Conservation (phyloP, 1,284 basidiomycete species). For the Crucibulum parvulum region DNA sequence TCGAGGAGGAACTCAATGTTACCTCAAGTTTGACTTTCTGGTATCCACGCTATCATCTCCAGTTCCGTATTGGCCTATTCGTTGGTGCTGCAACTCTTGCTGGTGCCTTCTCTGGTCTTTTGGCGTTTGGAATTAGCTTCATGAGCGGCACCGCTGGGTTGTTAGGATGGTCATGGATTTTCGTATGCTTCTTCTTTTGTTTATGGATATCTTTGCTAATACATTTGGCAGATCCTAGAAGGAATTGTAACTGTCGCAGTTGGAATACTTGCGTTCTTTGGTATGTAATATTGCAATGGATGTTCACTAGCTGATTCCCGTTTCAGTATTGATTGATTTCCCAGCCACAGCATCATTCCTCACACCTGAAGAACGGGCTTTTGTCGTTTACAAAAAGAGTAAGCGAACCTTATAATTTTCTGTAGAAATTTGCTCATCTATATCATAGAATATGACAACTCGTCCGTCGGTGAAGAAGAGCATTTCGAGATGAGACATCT, state of each 20-base stretch:
- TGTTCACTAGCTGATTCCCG: neutral
- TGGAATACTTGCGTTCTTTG: conserved; percentile 48
- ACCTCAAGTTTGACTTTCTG: conserved; percentile 50
- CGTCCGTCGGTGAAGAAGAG: conserved; percentile 71
- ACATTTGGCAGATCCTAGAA: conserved; percentile 54
- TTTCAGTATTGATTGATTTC: conserved; percentile 62
- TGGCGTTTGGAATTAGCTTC: conserved; percentile 53
- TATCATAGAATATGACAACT: conserved; percentile 64
- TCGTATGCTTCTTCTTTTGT: conserved; percentile 38
- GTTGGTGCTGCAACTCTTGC: conserved; percentile 55
- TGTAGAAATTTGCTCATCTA: neutral
- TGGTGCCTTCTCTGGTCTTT: conserved; percentile 53
- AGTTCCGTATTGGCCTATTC: conserved; percentile 59
- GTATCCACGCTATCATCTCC: conserved; percentile 58
- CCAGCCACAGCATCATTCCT: conserved; percentile 63
- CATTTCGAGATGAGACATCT: conserved; percentile 61
- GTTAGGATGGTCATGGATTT: conserved; percentile 58
- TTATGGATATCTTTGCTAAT: neutral
- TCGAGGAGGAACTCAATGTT: neutral
- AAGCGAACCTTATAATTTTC: conserved; percentile 12
- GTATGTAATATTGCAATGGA: conserved; percentile 34
- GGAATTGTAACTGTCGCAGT: conserved; percentile 57
- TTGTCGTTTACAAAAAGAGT: conserved; percentile 70
- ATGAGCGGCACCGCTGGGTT: conserved; percentile 50
- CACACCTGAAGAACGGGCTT: conserved; percentile 64